These are phyloP conservation scores for Coniella vitis DNA, from an alignment of 2,329 filamentous ascomycete species.

Conservation along the genomic window DNA sequence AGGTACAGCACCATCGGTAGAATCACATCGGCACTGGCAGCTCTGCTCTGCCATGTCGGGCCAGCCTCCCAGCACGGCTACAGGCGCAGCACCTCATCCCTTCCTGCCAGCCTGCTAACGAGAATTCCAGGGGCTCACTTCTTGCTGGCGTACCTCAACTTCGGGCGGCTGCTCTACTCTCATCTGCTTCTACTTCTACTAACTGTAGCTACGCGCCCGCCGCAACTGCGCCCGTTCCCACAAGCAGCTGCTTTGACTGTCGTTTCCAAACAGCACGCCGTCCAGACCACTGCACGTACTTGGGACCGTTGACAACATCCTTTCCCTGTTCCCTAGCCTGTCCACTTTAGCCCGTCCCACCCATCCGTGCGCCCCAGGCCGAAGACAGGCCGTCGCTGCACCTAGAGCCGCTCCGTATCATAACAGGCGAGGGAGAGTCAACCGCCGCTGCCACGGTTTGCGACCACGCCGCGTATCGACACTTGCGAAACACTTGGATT, in stretches of 20 bases:
- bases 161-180: too few relatives aligned
- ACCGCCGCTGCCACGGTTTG: slow-evolving; percentile 3
- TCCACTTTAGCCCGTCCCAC: neutral
- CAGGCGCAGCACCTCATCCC: slow-evolving; percentile 1
- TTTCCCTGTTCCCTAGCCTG: neutral
- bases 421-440: slow-evolving; percentile 2
- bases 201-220: neutral
- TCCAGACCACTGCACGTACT: neutral
- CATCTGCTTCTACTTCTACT: neutral
- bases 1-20: too few relatives aligned
- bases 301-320: neutral
- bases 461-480: slow-evolving; percentile 3
- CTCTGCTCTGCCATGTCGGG: neutral
- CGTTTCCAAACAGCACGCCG: neutral
- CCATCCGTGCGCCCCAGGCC: slow-evolving; percentile 1
- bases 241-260: too few relatives aligned
- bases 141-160: too few relatives aligned
- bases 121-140: neutral
- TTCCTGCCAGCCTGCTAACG: neutral
- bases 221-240: too few relatives aligned
- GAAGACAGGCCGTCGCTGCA: neutral
- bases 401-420: neutral
- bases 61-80: neutral
- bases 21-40: neutral
- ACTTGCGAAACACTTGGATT: neutral